Evolutionary conservation across 2,329 filamentous ascomycete genomes (phyloP).

Genomic region (Monascus ruber): DNA sequence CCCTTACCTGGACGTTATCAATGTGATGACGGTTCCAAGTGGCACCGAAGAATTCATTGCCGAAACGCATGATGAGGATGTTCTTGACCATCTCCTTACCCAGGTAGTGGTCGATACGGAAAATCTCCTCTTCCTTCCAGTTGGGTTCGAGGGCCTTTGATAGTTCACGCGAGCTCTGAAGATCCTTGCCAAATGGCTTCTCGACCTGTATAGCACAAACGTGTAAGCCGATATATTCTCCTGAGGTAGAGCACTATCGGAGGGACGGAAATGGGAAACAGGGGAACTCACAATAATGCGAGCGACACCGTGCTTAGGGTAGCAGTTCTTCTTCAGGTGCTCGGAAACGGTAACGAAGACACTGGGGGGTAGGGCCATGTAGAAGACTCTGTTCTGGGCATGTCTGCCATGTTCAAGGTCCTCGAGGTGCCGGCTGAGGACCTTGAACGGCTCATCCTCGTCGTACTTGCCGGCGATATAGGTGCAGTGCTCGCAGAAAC

Average conservation of each 20-base stretch:
- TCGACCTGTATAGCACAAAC: conserved; percentile 55
- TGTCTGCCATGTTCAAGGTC: conserved; percentile 70
- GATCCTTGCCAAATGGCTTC: conserved; percentile 98
- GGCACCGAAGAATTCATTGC: conserved; percentile 95
- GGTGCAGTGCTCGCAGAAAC: conserved; percentile 78
- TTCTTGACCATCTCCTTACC: conserved; percentile 99
- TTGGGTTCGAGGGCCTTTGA: conserved; percentile 92
- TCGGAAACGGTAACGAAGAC: conserved; percentile 98
- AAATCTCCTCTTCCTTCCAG: conserved; percentile 98
- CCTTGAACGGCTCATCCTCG: conserved; percentile 84
- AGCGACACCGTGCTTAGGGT: conserved; percentile 79
- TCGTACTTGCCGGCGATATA: conserved; percentile 98
- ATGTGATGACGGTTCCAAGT: conserved; percentile 99
- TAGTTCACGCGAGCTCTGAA: conserved; percentile 84
- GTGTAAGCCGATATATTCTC: conserved; percentile 9
- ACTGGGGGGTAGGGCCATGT: conserved; percentile 96
- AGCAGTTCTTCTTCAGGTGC: conserved; percentile 95
- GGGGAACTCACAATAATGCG: conserved; percentile 69
- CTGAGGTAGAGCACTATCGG: not conserved
- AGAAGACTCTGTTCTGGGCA: conserved; percentile 89
- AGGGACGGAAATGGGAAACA: not conserved
- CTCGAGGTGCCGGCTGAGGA: conserved; percentile 74
- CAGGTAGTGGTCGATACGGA: conserved; percentile 98
- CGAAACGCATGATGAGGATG: conserved; percentile 92
- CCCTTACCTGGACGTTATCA: conserved; percentile 74